Base-by-base conservation (phyloP, 2,329 filamentous ascomycete genomes). In the Colletotrichum tofieldiae region DNA sequence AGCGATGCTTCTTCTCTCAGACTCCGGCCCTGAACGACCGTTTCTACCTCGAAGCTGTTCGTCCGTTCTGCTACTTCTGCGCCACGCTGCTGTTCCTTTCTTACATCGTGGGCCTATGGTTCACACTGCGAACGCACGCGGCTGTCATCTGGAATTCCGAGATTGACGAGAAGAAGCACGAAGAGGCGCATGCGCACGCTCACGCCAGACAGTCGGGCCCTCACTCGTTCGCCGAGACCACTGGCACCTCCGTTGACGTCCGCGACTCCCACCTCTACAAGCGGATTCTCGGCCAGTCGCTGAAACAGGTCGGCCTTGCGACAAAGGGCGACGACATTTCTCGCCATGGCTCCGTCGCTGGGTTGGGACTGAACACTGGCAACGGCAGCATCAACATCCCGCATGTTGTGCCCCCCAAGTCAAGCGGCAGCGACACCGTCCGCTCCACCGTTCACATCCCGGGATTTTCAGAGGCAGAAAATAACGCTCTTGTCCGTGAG, bases 131-230 rank as follows among this genome's bases (percentile, higher is more conserved):
- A 75, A 99, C 96, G 0, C 96, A 99, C 80, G 96, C 96, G 5
- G 95, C 97, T 5, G 93, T 98, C 56, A 99, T 99, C 75, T 99
- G 96, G 96, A 96, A 95, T 77, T 93, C 89, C 11, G 95, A 98
- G 74, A 80, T 88, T 3, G 93, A 95, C 49, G 93, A 95, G 82
- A 95, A 94, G 83, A 92, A 90, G 77, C 86, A 89, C 51, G 89
- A 91, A 16, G 89, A 91, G 20, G 78, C 80, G 8, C 73, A 79
- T 52, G 77, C 77, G 2, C 81, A 83, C 20, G 76, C 77, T 20
- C 75, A 78, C 37, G 67, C 76, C 26, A 79, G 80, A 8, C 74
- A 82, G 32, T 82, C 83, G 23, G 83, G 84, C 51, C 77, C 75
- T 14, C 79, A 79, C 20, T 78, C 83, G 7, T 74, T 84, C 5